Evolutionary conservation across 805 yeast genomes (phyloP), one percentile per base, ranked within the genome.

Genomic region (Kazachstania viticola): DNA sequence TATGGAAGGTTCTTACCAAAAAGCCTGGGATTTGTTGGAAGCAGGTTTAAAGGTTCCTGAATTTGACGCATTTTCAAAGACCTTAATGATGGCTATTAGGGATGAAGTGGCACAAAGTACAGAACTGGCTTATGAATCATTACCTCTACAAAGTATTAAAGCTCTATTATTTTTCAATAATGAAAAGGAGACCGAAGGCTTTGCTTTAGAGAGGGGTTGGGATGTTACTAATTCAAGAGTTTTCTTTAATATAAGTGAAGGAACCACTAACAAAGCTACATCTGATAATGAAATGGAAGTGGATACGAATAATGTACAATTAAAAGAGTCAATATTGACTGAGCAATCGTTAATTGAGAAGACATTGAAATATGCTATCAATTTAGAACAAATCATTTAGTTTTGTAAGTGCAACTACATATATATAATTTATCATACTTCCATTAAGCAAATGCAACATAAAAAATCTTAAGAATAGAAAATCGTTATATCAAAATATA

Each of bases 1-100:
- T 42, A 84, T 88, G 79, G 97, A 91, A 60, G 98, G 98, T 27
- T 80, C 88, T 42, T 91, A 87, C 58, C 91, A 84, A 56, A 82
- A 82, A 57, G 88, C 87, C 28, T 81, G 91, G 79, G 77, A 73
- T 44, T 67, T 81, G 34, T 67, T 80, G 60, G 50, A 46, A 45
- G 44, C 41, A 34, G 61, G 53, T 6, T 44, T 40, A 32, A 53
- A 48, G 28, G 74, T 77, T 42, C 71, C 75, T 36, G 97, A 91
- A 55, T 87, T 76, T 56, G 71, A 70, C 36, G 68, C 82, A 29
- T 82, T 88, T 56, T 79, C 84, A 37, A 75, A 71, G 36, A 75
- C 80, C 14, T 67, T 87, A 51, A 70, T 79, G 45, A 67, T 69
- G 44, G 83, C 95, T 2, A 79, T 91, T 39, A 72, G 97, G 45